Conservation (phyloP, 495 filamentous ascomycete species). For the Aspergillus sparsus region DNA sequence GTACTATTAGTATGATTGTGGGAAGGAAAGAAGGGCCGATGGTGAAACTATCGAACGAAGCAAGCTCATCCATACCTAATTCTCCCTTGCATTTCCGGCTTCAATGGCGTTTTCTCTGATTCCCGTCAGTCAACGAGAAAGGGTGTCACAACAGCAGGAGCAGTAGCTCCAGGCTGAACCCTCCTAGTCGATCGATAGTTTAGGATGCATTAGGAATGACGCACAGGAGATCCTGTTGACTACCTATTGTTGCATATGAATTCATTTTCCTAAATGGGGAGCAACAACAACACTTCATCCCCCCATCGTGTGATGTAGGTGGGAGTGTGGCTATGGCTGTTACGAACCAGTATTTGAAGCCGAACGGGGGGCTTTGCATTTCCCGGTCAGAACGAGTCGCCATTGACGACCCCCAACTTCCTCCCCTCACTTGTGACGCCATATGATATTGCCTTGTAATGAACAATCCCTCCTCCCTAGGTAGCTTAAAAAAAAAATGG, state of each 20-base stretch:
- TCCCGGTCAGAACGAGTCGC: constrained; percentile 9
- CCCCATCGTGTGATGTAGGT: constrained; percentile 8
- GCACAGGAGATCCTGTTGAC: constrained; percentile 16
- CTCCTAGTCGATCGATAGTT: constrained; percentile 18
- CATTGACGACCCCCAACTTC: constrained; percentile 2
- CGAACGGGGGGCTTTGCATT: constrained; percentile 14
- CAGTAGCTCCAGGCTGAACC: not conserved
- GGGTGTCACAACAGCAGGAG: constrained; percentile 17
- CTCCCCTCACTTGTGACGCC: not conserved
- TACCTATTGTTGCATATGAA: not conserved
- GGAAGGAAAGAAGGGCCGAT: constrained; percentile 2
- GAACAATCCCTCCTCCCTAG: not conserved
- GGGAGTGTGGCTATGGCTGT: constrained; percentile 11
- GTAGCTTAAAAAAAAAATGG: not conserved
- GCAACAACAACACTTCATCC: not conserved
- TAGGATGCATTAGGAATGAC: constrained; percentile 18
- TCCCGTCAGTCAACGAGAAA: constrained; percentile 3
- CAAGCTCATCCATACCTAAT: not conserved
- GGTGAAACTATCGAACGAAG: not conserved
- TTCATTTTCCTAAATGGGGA: constrained; percentile 6
- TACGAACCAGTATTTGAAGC: not conserved
- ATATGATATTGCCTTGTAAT: constrained; percentile 5
- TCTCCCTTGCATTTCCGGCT: constrained; percentile 1
- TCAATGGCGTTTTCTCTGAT: too few species aligned
- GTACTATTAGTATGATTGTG: not conserved